A percentile compares a stretch with the other conserved stretches of the same genome.
These are phyloP conservation scores for Wickerhamomyces kurtzmanii DNA, from an alignment of 805 yeast genomes.

Conservation along the genomic window DNA sequence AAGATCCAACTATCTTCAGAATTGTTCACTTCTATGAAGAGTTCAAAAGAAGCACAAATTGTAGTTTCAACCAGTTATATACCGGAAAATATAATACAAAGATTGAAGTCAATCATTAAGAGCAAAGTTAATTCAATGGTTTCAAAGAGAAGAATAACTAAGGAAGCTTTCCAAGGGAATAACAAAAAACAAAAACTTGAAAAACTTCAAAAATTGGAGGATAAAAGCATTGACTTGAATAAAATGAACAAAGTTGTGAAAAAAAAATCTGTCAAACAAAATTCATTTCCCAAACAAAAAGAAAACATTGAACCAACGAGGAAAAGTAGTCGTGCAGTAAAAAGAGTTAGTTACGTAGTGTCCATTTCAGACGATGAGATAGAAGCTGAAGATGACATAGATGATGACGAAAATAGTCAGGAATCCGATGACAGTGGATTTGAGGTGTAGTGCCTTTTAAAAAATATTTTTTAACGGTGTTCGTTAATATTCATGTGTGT, in stretches of 20 bases:
- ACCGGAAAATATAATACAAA: slow-evolving; percentile 32
- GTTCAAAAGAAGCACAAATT: slow-evolving; percentile 46
- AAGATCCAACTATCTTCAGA: slow-evolving; percentile 64
- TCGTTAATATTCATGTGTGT: too few relatives aligned
- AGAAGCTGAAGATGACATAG: slow-evolving; percentile 2
- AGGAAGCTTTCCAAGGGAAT: slow-evolving; percentile 10
- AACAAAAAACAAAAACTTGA: slow-evolving; percentile 7
- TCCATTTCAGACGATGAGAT: slow-evolving; percentile 6
- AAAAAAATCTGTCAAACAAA: slow-evolving; percentile 1
- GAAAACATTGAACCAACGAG: slow-evolving; percentile 22
- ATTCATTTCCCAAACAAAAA: slow-evolving; percentile 1
- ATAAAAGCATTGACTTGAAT: slow-evolving; percentile 8
- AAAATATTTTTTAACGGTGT: too few relatives aligned
- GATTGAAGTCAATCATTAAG: slow-evolving; percentile 22
- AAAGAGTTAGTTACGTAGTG: slow-evolving; percentile 25
- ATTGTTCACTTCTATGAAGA: slow-evolving; percentile 50
- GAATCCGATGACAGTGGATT: slow-evolving; percentile 7
- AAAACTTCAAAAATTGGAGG: slow-evolving; percentile 7
- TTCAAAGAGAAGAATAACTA: slow-evolving; percentile 8
- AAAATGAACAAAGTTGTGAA: slow-evolving; percentile 11
- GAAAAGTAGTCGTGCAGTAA: slow-evolving; percentile 29
- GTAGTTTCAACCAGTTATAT: slow-evolving; percentile 47
- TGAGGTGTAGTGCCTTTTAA: too few relatives aligned
- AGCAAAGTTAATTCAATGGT: slow-evolving; percentile 21
- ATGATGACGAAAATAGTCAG: slow-evolving; percentile 2